These are phyloP conservation scores for Salix arbutifolia DNA, from an alignment of 345 rosid species.

Conservation along the genomic window DNA sequence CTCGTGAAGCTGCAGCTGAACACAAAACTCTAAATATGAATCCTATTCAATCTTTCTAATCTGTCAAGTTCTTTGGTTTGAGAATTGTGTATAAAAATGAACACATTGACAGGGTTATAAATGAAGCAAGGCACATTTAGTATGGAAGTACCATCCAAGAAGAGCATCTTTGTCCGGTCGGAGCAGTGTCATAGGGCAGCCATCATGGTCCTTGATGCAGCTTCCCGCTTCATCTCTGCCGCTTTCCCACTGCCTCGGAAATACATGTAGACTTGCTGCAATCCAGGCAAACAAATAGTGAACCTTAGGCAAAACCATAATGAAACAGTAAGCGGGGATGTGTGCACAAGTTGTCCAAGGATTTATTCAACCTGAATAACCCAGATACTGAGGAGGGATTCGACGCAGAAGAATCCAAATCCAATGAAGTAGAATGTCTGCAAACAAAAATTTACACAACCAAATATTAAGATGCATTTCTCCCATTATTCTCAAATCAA, in stretches of 20 bases:
- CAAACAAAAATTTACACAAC: conserved; percentile 11
- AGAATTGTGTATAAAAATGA: not conserved
- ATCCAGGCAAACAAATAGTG: not conserved
- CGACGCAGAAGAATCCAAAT: conserved; percentile 64
- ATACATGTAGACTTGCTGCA: conserved; percentile 96
- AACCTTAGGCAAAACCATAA: not conserved
- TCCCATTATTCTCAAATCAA: not conserved
- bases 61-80: not conserved
- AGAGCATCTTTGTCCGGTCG: not conserved
- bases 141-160: not conserved
- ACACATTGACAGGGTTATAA: not conserved
- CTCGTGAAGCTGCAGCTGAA: not conserved
- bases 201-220: conserved; percentile 65
- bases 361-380: conserved; percentile 75
- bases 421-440: conserved; percentile 91
- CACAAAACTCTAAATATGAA: not conserved
- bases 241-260: conserved; percentile 92
- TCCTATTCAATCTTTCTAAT: conserved; percentile 6
- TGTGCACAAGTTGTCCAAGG: not conserved
- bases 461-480: not conserved
- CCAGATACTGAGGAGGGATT: conserved; percentile 91
- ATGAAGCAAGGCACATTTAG: not conserved
- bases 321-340: not conserved
- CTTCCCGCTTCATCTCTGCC: conserved; percentile 80
- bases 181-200: conserved; percentile 48